Evolutionary conservation across 257 asterid species (phyloP), one percentile per base, ranked within the genome.

Genomic region (Nicotiana knightiana): DNA sequence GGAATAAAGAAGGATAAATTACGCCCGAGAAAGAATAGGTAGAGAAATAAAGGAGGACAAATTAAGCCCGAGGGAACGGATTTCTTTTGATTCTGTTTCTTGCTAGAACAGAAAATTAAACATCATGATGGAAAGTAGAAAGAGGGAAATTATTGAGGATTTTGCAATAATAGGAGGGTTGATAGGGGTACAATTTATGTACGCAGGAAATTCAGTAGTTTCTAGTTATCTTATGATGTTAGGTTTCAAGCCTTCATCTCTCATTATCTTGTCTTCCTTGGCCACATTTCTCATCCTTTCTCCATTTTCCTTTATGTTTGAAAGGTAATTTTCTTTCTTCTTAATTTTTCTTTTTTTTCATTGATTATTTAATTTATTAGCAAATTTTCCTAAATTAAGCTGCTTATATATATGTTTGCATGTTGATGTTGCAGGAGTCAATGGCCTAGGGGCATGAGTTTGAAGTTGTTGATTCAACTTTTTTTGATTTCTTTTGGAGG

Each of bases 401-500:
- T 16, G 61, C 32, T 81, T 43, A 46, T 55, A 32, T 15, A 39
- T 18, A 9, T 7, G 8, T 18, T 21, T 54, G 48, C 6, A 32
- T 77, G 35, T 37, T 79, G 9, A 81, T 82, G 61, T 82, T 89
- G 84, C 91, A 95, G 99, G 91, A 82, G 80, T 68, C 87, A 87
- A 85, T 95, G 98, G 99, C 99, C 98, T 4, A 84, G 83, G 77
- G 85, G 87, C 33, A 83, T 95, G 77, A 84, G 84, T 64, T 53
- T 81, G 88, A 95, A 86, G 87, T 82, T 95, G 54, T 82, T 87
- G 80, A 68, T 89, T 68, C 92, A 92, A 30, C 83, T 92, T 54
- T 81, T 91, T 82, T 82, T 95, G 28, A 91, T 92, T 88, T 90
- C 98, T 3, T 93, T 93, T 84, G 96, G 97, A 88, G 98, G 99